Base-by-base conservation (phyloP, 2,329 filamentous ascomycete genomes). In the Penicillium sp. region DNA sequence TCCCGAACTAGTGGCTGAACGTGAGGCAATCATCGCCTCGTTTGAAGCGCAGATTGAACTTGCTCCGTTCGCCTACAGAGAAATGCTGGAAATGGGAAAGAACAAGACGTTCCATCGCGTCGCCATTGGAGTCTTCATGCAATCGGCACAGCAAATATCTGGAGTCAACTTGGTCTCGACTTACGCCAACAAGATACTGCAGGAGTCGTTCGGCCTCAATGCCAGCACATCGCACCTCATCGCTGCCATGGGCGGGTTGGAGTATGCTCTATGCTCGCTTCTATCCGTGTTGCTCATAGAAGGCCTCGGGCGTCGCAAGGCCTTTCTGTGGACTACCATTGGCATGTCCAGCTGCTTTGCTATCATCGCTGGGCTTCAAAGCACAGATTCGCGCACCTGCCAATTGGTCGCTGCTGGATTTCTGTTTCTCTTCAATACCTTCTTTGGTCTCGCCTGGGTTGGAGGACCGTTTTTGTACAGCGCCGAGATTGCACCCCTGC, bases 181-280 rank as follows among this genome's bases (percentile, higher is more conserved):
- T 3, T 59, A 59, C 37, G 52, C 56, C 9, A 52, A 54, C 11
- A 33, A 27, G 8, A 59, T 59, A 16, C 56, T 56, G 19, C 48
- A 59, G 19, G 37, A 29, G 19, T 49, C 49, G 11, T 16, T 59
- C 22, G 43, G 47, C 33, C 22, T 59, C 11, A 31, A 45, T 43
- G 49, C 53, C 7, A 37, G 49, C n/a, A 56, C 53, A 29, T 65
- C 62, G 7, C 60, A 59, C 5, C 55, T 79, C 33, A 71, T 82
- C 8, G 74, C 78, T 5, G 79, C 70, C 13, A 80, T 78, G 24
- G 80, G 80, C 10, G 71, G 84, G 24, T 83, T 82, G 11, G 84
- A 79, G 77, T 84, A 84, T 65, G 82, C 83, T 63, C 63, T 82
- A n/a, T 80, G 78, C 21, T 80, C 78, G 21, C 78, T 81, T 65